Evolutionary conservation across 2,329 filamentous ascomycete species (phyloP).

Genomic region (Neocucurbitaria cava): DNA sequence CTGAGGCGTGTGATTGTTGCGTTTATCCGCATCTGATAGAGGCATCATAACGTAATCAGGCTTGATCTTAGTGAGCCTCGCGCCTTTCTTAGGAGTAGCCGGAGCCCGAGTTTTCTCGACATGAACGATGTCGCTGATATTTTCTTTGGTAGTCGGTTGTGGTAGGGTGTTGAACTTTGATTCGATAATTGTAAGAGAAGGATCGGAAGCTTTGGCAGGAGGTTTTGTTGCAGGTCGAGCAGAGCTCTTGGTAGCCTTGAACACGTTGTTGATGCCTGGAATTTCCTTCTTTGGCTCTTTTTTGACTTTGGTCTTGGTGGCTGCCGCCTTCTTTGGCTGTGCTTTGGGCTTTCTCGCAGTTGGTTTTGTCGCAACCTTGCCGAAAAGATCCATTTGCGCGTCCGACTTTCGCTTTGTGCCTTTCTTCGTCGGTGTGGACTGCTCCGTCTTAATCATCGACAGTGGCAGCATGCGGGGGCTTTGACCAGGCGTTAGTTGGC

Average conservation of each 20-base stretch:
- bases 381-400: constrained; percentile 27
- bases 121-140: constrained; percentile 17
- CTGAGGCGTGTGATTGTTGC: constrained; percentile 41
- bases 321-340: constrained; percentile 38
- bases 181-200: constrained; percentile 8
- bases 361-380: constrained; percentile 31
- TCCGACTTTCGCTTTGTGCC: constrained; percentile 42
- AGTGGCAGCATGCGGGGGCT: constrained; percentile 43
- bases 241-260: constrained; percentile 39
- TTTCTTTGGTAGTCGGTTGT: constrained; percentile 19
- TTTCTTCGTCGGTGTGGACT: constrained; percentile 41
- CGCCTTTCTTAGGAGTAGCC: constrained; percentile 23
- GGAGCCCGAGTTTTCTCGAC: constrained; percentile 21
- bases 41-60: constrained; percentile 29
- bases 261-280: constrained; percentile 34
- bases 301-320: constrained; percentile 34
- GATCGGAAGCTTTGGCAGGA: constrained; percentile 10
- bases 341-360: constrained; percentile 31
- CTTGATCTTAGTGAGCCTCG: constrained; percentile 34
- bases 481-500: constrained; percentile 45
- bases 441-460: constrained; percentile 29
- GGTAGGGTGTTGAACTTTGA: constrained; percentile 12
- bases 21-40: constrained; percentile 37
- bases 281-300: constrained; percentile 33
- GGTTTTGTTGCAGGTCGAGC: constrained; percentile 20